Conservation (phyloP, 2,329 filamentous ascomycete species). For the Chaetoscypha palmicola region DNA sequence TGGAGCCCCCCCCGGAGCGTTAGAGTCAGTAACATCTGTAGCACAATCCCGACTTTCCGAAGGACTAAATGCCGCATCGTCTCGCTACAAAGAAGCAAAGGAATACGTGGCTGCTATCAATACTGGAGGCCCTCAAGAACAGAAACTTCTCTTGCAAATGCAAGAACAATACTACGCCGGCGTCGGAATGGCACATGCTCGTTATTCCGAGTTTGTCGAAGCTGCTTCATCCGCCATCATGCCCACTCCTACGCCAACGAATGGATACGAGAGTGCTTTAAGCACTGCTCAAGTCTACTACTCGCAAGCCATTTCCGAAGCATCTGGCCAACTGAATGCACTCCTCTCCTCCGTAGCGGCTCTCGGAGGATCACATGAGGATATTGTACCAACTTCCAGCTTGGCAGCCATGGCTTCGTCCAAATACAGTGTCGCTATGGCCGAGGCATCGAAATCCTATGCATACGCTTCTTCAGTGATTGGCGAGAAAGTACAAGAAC, state of each 20-base stretch:
- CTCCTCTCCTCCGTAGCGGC: slow-evolving; percentile 36
- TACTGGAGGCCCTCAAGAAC: slow-evolving; percentile 40
- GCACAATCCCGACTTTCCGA: slow-evolving; percentile 64
- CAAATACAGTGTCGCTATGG: slow-evolving; percentile 37
- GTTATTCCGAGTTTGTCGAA: slow-evolving; percentile 67
- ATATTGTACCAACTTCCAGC: slow-evolving; percentile 32
- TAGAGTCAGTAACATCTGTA: slow-evolving; percentile 56
- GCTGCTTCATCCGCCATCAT: slow-evolving; percentile 65
- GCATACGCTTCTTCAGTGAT: slow-evolving; percentile 53
- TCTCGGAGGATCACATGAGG: slow-evolving; percentile 28
- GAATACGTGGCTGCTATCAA: slow-evolving; percentile 54
- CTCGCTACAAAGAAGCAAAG: slow-evolving; percentile 64
- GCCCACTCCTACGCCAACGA: slow-evolving; percentile 44
- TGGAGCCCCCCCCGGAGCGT: slow-evolving; percentile 44
- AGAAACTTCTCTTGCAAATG: slow-evolving; percentile 54
- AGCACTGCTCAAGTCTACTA: slow-evolving; percentile 19
- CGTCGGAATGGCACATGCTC: slow-evolving; percentile 68
- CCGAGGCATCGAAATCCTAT: slow-evolving; percentile 39
- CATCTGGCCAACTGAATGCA: slow-evolving; percentile 35
- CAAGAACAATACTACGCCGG: slow-evolving; percentile 68
- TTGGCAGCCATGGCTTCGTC: slow-evolving; percentile 38
- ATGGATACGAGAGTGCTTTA: slow-evolving; percentile 19
- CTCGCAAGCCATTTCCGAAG: slow-evolving; percentile 31
- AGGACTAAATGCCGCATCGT: slow-evolving; percentile 62
- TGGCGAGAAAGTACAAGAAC: slow-evolving; percentile 31